Percentiles rank a stretch among this genome's conserved stretches.
phyloP scores from a whole-genome alignment of 2,329 filamentous ascomycete genomes.

The Sporothrix humicola region DNA sequence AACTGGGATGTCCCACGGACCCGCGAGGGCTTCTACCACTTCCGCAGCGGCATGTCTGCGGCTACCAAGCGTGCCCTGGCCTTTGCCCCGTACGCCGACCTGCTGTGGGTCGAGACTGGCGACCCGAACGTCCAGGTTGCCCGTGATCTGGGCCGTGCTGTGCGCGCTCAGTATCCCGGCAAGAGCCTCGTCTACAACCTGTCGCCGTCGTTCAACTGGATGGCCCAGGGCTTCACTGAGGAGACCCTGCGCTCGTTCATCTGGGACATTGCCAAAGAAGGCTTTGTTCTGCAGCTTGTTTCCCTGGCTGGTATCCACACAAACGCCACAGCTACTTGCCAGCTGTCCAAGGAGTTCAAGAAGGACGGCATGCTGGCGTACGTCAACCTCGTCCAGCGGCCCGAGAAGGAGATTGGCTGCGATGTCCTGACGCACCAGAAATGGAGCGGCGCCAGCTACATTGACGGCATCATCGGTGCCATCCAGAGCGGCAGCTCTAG shows the following conservation, averaged over 20 bases:
- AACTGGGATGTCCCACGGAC: constrained; percentile 92
- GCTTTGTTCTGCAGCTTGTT: constrained; percentile 73
- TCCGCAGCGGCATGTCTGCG: constrained; percentile 78
- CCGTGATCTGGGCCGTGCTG: constrained; percentile 73
- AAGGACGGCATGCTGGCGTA: constrained; percentile 95
- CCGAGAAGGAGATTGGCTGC: constrained; percentile 87
- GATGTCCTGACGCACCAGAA: constrained; percentile 97
- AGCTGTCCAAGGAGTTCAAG: constrained; percentile 83
- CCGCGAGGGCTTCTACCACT: constrained; percentile 92
- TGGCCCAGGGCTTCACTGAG: constrained; percentile 87
- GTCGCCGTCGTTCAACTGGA: constrained; percentile 98
- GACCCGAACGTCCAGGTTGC: constrained; percentile 83
- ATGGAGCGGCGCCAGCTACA: constrained; percentile 72
- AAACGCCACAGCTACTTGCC: constrained; percentile 68
- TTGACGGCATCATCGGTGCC: constrained; percentile 86
- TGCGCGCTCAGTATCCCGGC: constrained; percentile 70
- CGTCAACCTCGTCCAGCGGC: constrained; percentile 87
- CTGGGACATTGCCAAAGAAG: constrained; percentile 92
- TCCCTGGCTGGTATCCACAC: constrained; percentile 70
- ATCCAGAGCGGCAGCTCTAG: constrained; percentile 91
- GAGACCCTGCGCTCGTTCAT: constrained; percentile 87
- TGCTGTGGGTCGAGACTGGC: constrained; percentile 96
- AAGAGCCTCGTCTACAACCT: constrained; percentile 98
- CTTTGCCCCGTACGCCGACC: constrained; percentile 90
- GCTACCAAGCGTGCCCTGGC: constrained; percentile 92